Evolutionary conservation across 2,329 filamentous ascomycete genomes (phyloP), one percentile per base, ranked within the genome.

Genomic region (Hymenoscyphus infarciens): DNA sequence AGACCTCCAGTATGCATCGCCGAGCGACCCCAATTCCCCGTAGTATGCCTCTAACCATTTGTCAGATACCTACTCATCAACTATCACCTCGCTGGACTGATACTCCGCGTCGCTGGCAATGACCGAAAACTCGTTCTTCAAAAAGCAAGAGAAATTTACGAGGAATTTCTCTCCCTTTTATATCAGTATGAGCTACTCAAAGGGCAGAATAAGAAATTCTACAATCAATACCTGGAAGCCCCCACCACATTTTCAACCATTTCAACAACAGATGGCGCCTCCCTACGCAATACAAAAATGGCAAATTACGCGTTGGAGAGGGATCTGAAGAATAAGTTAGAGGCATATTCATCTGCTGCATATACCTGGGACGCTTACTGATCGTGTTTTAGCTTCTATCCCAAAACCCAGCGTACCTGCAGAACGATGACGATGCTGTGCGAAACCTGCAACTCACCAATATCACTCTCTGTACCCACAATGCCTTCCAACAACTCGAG

Each of bases 401-500:
- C 49, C 79, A 82, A 65, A 86, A 89, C 63, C 83, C 85, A 55
- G 80, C 77, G 45, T 79, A 83, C 10, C 77, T 86, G 13, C 86
- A 89, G 64, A 86, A 88, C 55, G 95, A 98, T 71, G 95, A 99
- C 62, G 90, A 93, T 69, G 82, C 88, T n/a, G 83, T 92, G 15
- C 87, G 95, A 57, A 83, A 90, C 65, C 80, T 96, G 33, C 87
- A 96, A 72, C 80, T 97, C 31, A 87, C 92, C 0, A 87, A 91
- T 68, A 79, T 97, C 53, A 80, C 84, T 19, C 87, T 92, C 66
- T 86, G 83, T 71, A 84, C 88, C 2, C 91, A 97, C 75, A 86
- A 90, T 73, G 82, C 92, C 5, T 96, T 98, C 71, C 90, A 95
- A 73, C 84, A 87, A 0, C 83, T 99, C n/a, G 95, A 98, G 75